Evolutionary conservation across 805 yeast genomes (phyloP), one percentile per base, ranked within the genome.

Genomic region (Ogataea henricii): DNA sequence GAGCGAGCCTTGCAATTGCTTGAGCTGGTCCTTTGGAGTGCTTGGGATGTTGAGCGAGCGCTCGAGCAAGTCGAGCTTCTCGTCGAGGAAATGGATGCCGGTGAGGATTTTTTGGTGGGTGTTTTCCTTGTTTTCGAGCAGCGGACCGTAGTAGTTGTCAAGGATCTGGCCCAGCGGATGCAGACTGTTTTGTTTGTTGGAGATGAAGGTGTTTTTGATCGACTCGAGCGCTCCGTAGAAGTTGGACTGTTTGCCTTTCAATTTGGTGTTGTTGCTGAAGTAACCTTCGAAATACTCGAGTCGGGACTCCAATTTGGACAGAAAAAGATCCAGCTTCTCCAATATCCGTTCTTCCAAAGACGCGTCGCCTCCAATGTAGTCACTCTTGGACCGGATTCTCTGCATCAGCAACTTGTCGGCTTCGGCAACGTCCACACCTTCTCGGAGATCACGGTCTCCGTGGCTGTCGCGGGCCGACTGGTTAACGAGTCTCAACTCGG

Each of bases 11-110:
- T 65, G 60, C 16, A 68, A 48, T 20, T 56, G 55, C 32, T 59
- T 52, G 32, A 66, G 50, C 26, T 64, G 55, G 36, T 60, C 65
- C 26, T 56, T 56, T 13, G 65, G 66, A 27, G 54, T 58, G 7
- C 55, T 36, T 14, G 59, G 61, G n/a, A 65, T 56, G 52, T 63
- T 65, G 21, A 70, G 57, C 12, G 66, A 51, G 4, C 59, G 56
- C 46, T 72, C 73, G 52, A 73, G 62, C 43, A 69, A 70, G 39
- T 69, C 68, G 23, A 73, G 63, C 43, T 72, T 72, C 13, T 68
- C 69, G 54, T 73, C 76, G 9, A 73, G 52, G 33, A 68, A 66
- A 22, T 67, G 73, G 8, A 73, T 49, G 2, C 72, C 67, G 3
- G 69, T 64, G 2, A 68, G 45, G 1, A 72, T 52, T 25, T 64